Evolutionary conservation across 768 basidiomycete species (phyloP).

Genomic region (Amanita phalloides): DNA sequence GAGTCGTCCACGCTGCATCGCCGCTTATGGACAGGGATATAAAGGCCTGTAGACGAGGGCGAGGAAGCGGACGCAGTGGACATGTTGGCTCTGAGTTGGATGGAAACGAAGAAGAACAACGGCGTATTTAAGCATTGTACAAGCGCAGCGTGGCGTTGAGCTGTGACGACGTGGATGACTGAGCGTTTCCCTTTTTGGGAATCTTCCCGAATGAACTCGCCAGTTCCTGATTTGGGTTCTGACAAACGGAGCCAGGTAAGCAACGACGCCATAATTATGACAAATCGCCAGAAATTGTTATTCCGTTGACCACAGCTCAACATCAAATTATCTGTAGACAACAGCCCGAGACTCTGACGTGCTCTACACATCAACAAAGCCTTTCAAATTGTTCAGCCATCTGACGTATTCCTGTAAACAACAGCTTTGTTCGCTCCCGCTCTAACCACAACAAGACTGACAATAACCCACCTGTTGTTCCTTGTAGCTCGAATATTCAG

Average conservation of each 20-base stretch:
- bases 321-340: not conserved
- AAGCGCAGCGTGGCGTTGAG: not conserved
- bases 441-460: not conserved
- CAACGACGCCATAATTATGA: not conserved
- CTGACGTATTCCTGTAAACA: slow-evolving; percentile 71
- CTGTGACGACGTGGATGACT: not conserved
- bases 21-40: slow-evolving; percentile 32
- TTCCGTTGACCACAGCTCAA: not conserved
- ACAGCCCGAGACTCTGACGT: not conserved
- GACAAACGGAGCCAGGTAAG: slow-evolving; percentile 1
- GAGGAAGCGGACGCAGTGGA: slow-evolving; percentile 5
- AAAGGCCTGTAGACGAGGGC: slow-evolving; percentile 16
- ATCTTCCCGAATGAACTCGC: not conserved
- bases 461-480: slow-evolving; percentile 71
- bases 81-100: not conserved
- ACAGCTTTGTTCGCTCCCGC: not conserved
- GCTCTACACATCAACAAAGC: not conserved
- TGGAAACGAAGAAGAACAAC: too few relatives aligned
- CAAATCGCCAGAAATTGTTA: not conserved
- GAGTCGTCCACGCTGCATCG: slow-evolving; percentile 7
- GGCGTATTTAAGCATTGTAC: not conserved
- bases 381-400: slow-evolving; percentile 79
- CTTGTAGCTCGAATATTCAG: slow-evolving; percentile 81
- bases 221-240: not conserved
- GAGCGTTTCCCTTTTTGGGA: not conserved